Percentiles rank a stretch among this genome's conserved stretches.
phyloP scores from a whole-genome alignment of 2,329 filamentous ascomycete species.

The Macroventuria anomochaeta region DNA sequence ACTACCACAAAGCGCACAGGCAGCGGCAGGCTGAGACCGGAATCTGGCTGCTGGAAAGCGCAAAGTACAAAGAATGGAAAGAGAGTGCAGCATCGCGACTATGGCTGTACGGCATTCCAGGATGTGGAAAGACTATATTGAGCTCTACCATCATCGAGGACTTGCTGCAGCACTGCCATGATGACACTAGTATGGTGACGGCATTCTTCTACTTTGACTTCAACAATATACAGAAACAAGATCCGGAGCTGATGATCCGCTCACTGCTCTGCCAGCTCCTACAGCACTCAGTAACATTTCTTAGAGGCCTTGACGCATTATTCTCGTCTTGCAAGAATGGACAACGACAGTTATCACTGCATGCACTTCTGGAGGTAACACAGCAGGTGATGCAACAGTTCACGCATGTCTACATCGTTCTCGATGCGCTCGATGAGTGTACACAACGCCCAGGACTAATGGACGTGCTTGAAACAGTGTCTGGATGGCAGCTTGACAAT shows the following conservation, averaged over 20 bases:
- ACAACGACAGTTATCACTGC: conserved; percentile 29
- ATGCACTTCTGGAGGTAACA: too few species aligned
- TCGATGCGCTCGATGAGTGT: too few species aligned
- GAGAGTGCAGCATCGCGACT: conserved; percentile 27
- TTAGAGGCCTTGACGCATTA: conserved; percentile 28
- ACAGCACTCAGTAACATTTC: conserved; percentile 16
- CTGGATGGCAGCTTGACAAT: conserved; percentile 27
- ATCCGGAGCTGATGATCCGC: conserved; percentile 39
- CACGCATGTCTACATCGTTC: too few species aligned
- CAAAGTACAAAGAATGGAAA: conserved; percentile 43
- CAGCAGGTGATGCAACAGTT: too few species aligned
- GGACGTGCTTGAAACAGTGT: conserved; percentile 26
- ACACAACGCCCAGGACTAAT: too few species aligned
- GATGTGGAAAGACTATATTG: conserved; percentile 53
- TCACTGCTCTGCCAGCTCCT: too few species aligned
- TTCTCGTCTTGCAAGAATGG: conserved; percentile 34
- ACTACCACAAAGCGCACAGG: too few species aligned
- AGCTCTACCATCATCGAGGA: conserved; percentile 47
- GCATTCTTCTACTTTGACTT: conserved; percentile 46
- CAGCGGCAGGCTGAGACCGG: too few species aligned
- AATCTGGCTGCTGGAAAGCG: conserved; percentile 44
- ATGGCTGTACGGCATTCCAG: too few species aligned
- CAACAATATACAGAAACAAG: conserved; percentile 47
- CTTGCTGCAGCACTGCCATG: conserved; percentile 22
- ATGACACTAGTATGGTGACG: conserved; percentile 13